Evolutionary conservation across 345 rosid species (phyloP).

Genomic region (Brassica juncea): DNA sequence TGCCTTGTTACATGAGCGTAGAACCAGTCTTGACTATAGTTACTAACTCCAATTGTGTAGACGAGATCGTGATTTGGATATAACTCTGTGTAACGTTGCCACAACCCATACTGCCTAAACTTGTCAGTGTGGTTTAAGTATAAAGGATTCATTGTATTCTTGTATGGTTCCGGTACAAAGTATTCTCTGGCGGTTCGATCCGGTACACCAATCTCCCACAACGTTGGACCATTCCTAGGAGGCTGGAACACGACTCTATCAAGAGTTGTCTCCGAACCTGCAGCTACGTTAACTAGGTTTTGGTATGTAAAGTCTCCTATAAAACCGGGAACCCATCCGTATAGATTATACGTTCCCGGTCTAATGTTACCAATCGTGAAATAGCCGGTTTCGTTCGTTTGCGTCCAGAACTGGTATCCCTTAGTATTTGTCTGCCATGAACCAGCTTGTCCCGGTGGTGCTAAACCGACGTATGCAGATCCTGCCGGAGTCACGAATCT

Average conservation of each 20-base stretch:
- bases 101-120: constrained; percentile 83
- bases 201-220: constrained; percentile 88
- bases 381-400: constrained; percentile 54
- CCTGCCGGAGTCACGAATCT: constrained; percentile 40
- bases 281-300: constrained; percentile 38
- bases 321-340: constrained; percentile 76
- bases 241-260: constrained; percentile 53
- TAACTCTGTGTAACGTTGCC: constrained; percentile 68
- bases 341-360: constrained; percentile 62
- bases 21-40: constrained; percentile 69
- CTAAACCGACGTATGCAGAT: constrained; percentile 81
- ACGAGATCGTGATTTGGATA: constrained; percentile 56
- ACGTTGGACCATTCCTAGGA: constrained; percentile 80
- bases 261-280: constrained; percentile 53
- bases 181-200: constrained; percentile 74
- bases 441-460: constrained; percentile 69
- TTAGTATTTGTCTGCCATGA: constrained; percentile 84
- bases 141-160: constrained; percentile 50
- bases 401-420: constrained; percentile 92
- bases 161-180: constrained; percentile 65
- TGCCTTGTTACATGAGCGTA: constrained; percentile 86
- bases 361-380: constrained; percentile 62
- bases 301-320: constrained; percentile 61
- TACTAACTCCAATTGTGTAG: constrained; percentile 53
- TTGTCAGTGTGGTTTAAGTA: constrained; percentile 36